These are phyloP conservation scores for Candida krabiensis DNA, from an alignment of 805 yeast genomes.

Conservation along the genomic window DNA sequence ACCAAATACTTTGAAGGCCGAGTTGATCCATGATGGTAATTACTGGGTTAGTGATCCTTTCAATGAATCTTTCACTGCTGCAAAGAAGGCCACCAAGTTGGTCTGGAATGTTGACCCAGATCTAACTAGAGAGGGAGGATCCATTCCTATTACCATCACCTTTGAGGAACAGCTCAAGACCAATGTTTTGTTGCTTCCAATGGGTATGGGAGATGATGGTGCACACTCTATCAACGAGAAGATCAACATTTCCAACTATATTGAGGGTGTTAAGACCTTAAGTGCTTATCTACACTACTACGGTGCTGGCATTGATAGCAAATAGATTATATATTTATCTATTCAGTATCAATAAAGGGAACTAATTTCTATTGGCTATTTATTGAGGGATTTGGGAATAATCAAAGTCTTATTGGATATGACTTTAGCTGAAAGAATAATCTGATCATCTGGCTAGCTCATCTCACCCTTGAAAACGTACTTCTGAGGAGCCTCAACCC, in stretches of 20 bases:
- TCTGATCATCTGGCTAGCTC: too few relatives aligned
- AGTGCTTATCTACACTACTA: conserved; percentile 92
- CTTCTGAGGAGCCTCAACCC: too few relatives aligned
- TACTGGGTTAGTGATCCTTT: conserved; percentile 96
- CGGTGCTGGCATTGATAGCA: conserved; percentile 31
- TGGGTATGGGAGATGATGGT: conserved; percentile 99
- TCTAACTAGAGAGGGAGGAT: conserved; percentile 98
- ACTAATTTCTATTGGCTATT: too few relatives aligned
- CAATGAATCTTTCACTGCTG: conserved; percentile 91
- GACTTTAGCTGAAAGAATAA: too few relatives aligned
- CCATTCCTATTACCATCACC: conserved; percentile 94
- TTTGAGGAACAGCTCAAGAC: conserved; percentile 87
- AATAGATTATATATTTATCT: conserved; percentile 1
- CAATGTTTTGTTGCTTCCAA: conserved; percentile 85
- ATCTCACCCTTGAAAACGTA: too few relatives aligned
- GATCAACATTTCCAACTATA: conserved; percentile 82
- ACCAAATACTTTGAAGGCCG: conserved; percentile 70
- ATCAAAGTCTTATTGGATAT: too few relatives aligned
- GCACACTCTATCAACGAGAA: conserved; percentile 98
- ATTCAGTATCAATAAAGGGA: conserved; percentile 1
- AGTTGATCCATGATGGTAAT: conserved; percentile 89
- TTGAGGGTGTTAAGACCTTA: conserved; percentile 90
- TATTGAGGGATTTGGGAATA: too few relatives aligned
- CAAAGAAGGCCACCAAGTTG: conserved; percentile 87
- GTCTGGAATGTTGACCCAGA: conserved; percentile 97